Base-by-base conservation (phyloP, 192 early-diverging fungal species). In the Coemansia sp. region DNA sequence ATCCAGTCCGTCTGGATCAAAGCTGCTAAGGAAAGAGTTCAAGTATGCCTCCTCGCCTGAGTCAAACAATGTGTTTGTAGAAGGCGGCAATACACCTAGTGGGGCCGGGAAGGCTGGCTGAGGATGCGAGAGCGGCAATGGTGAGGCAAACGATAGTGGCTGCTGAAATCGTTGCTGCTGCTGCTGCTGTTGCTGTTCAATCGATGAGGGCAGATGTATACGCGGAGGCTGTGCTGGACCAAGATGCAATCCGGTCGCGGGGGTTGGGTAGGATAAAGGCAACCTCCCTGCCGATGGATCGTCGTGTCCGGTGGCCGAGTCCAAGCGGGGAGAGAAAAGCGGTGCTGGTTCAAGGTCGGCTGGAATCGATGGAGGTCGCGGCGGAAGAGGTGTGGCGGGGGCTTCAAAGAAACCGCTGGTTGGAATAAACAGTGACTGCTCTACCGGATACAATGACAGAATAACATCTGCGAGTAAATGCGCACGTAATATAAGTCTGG, bases 1-100 rank as follows among this genome's bases (percentile, higher is more conserved):
- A 22, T 74, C 77, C 5, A 74, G 28, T 0, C 71, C 71, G 30
- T 80, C 77, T 28, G 61, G 58, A 65, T 80, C 77, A 58, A 80
- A 80, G 64, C 77, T 73, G 58, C 52, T 74, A 22, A 80, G 65
- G 47, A 80, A 80, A 14, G 77, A 80, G 58, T 80, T 73, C 54
- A 80, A 58, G 21, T 80, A 80, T 16, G 68, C 56, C 65, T 80
- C 77, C 27, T 80, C 77, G 61, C 73, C 68, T 21, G 68, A 67
- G 49, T 80, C 77, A 51, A 80, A 80, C 24, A 80, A 49, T 16
- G 67, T 64, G 49, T 69, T 52, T n/a, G 32, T 26, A 30, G 58
- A 30, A n/a, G 62, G 49, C 18, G 61, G 56, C 25, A 41, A 50
- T 3, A 22, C 50, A 12, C 38, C 38, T 3, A 44, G 14, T 1